Conservation (phyloP, 1,284 basidiomycete species). For the Rhodofomes roseus region DNA sequence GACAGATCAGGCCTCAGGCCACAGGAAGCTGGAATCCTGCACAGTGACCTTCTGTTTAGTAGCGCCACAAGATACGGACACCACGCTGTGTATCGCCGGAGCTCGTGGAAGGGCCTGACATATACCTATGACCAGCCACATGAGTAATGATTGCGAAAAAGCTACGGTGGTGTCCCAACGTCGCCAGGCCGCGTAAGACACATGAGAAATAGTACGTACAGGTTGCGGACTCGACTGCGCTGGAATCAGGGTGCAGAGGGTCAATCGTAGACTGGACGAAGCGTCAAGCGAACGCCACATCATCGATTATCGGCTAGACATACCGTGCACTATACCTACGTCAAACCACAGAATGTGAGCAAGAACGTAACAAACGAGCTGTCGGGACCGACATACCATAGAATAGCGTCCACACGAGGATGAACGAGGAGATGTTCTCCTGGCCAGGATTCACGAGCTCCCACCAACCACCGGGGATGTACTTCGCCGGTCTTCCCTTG, state of each 20-base stretch:
- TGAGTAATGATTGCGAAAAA: neutral
- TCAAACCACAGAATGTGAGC: conserved; percentile 7
- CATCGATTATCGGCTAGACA: conserved; percentile 8
- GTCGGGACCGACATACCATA: conserved; percentile 55
- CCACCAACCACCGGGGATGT: conserved; percentile 55
- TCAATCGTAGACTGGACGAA: conserved; percentile 24
- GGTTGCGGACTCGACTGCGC: neutral
- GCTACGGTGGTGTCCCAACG: neutral
- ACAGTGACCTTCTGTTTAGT: neutral
- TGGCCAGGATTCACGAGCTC: conserved; percentile 78
- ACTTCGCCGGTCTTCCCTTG: conserved; percentile 54
- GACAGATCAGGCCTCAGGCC: neutral
- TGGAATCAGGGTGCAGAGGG: conserved; percentile 1
- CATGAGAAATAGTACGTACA: neutral
- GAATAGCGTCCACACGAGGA: conserved; percentile 87
- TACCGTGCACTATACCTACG: conserved; percentile 27
- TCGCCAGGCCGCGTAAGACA: neutral
- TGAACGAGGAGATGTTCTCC: conserved; percentile 83
- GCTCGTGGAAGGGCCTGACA: neutral
- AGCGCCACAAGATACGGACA: neutral
- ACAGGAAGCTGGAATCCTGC: neutral
- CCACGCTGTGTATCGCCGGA: neutral
- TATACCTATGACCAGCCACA: neutral
- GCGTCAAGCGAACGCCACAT: conserved; percentile 4
- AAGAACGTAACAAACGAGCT: neutral